A percentile compares a stretch with the other conserved stretches of the same genome.
Evolutionary conservation across 371 early-diverging fungal species (phyloP).

Genomic region (Basidiobolus meristosporus): DNA sequence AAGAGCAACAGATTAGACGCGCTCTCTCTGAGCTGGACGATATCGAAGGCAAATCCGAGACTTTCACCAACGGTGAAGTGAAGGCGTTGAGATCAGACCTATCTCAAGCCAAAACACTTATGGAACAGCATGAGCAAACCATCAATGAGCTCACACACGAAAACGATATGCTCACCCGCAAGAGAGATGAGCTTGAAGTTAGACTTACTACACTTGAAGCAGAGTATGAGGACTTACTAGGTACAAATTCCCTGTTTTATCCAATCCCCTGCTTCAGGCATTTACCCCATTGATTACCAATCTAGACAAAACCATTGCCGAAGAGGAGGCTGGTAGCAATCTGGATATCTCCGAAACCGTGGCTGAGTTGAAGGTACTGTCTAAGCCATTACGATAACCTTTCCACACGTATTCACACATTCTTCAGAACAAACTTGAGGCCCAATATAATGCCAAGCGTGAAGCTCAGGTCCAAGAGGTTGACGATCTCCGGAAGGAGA

Average conservation of each 20-base stretch:
- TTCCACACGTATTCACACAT: not conserved
- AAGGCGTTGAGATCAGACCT: conserved; percentile 58
- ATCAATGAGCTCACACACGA: conserved; percentile 40
- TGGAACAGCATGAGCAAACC: conserved; percentile 44
- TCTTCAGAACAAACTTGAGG: conserved; percentile 51
- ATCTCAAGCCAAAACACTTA: conserved; percentile 38
- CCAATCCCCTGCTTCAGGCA: not conserved
- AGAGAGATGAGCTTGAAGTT: conserved; percentile 54
- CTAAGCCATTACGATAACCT: not conserved
- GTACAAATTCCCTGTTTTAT: conserved; percentile 1
- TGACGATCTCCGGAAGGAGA: conserved; percentile 39
- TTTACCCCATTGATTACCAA: not conserved
- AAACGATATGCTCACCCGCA: conserved; percentile 32
- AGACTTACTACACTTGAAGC: conserved; percentile 48
- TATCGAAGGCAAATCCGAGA: conserved; percentile 15
- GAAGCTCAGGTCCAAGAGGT: conserved; percentile 64
- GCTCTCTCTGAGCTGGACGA: conserved; percentile 41
- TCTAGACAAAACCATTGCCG: conserved; percentile 72
- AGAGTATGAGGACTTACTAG: conserved; percentile 82
- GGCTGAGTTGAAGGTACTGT: conserved; percentile 41
- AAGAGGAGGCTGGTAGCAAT: conserved; percentile 59
- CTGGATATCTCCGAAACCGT: conserved; percentile 49
- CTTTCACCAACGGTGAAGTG: conserved; percentile 47
- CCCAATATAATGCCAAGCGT: conserved; percentile 55
- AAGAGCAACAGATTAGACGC: conserved; percentile 52